phyloP scores from a whole-genome alignment of 345 rosid species.

The Stellera chamaejasme region DNA sequence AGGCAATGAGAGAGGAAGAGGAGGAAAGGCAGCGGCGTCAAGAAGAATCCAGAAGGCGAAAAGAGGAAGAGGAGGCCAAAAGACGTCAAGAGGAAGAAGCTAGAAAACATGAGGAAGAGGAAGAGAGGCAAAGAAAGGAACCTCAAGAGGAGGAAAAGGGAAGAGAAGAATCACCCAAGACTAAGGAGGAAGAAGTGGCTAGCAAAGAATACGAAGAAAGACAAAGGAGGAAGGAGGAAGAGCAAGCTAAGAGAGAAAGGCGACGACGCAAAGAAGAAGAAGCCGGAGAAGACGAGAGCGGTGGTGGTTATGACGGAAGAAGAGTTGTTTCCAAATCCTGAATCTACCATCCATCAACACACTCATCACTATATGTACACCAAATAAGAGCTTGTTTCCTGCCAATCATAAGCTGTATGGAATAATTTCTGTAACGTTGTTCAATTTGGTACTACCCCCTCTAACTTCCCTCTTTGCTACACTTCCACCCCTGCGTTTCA shows the following conservation, averaged over 20 bases:
- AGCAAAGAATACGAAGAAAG: conserved; percentile 5
- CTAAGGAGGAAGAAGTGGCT: conserved; percentile 11
- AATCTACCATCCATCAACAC: neutral
- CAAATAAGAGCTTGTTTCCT: neutral
- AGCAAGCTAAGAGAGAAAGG: too few relatives aligned
- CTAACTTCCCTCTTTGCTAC: too few relatives aligned
- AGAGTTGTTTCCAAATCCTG: neutral
- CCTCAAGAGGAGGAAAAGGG: neutral
- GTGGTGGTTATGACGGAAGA: neutral
- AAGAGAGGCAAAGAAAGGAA: too few relatives aligned
- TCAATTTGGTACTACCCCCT: too few relatives aligned
- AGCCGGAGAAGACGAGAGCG: neutral
- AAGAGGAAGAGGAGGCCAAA: neutral
- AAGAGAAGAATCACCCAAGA: neutral
- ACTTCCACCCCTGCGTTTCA: too few relatives aligned
- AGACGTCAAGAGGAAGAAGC: neutral
- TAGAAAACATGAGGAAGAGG: neutral
- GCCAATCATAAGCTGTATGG: neutral
- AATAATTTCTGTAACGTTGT: too few relatives aligned
- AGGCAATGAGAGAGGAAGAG: conserved; percentile 2
- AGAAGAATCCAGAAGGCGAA: neutral
- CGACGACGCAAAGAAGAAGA: neutral
- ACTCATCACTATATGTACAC: too few relatives aligned
- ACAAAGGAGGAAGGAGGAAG: neutral
- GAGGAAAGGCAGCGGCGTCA: conserved; percentile 2